Evolutionary conservation across 23 red algal genomes (phyloP).

Genomic region (Pyropia yezoensis): DNA sequence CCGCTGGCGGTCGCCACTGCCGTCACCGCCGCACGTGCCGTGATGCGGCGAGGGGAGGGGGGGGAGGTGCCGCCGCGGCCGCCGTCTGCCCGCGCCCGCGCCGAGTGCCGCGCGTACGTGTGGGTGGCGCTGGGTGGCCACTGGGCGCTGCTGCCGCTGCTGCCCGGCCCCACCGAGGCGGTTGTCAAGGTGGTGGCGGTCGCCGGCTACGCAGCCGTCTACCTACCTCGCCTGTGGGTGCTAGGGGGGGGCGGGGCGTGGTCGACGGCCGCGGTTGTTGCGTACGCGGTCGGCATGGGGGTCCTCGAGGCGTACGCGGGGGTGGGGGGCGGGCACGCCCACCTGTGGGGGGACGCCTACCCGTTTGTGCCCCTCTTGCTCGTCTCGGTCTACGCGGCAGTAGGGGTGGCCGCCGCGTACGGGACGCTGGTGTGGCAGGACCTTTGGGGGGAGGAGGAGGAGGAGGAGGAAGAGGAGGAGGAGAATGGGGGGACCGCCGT

Average conservation of each 20-base stretch:
- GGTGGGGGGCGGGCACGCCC: neutral
- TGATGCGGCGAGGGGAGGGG: neutral
- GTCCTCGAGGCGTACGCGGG: neutral
- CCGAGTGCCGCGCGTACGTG: neutral
- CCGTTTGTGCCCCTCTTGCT: slow-evolving; percentile 19
- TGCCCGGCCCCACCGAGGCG: neutral
- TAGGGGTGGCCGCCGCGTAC: slow-evolving; percentile 9
- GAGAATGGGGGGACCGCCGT: too few relatives aligned
- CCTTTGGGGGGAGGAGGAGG: too few relatives aligned
- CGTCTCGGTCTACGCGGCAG: slow-evolving; percentile 5
- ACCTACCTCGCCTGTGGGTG: neutral
- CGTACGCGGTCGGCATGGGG: slow-evolving; percentile 1
- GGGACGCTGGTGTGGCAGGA: neutral
- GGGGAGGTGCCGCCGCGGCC: neutral
- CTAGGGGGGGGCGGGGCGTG: neutral
- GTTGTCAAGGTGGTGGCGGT: neutral
- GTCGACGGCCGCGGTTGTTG: neutral
- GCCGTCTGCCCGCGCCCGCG: neutral
- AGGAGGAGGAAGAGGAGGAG: too few relatives aligned
- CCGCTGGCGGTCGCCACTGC: slow-evolving; percentile 15
- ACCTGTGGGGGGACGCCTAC: neutral
- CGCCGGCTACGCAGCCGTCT: neutral
- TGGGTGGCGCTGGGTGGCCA: neutral
- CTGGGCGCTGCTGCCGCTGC: slow-evolving; percentile 15
- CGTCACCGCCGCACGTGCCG: neutral